Conservation (phyloP, 768 basidiomycete species). For the Podaxis sp. region DNA sequence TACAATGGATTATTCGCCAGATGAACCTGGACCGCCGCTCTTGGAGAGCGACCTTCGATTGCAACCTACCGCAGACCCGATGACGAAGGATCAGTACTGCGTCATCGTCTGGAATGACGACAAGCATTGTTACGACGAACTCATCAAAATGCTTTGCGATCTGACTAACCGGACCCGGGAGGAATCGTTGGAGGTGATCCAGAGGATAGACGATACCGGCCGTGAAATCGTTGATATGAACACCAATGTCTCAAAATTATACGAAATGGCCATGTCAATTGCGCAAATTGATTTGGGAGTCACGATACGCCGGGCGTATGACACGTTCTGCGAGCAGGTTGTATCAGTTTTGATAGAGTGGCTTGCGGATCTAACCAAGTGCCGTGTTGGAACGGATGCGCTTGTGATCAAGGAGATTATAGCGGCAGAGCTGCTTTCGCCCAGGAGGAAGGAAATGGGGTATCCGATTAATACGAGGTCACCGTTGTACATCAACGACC, state of each 20-base stretch:
- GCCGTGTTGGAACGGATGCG: constrained; percentile 66
- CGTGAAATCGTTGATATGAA: constrained; percentile 84
- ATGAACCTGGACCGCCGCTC: constrained; percentile 67
- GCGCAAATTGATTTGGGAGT: constrained; percentile 90
- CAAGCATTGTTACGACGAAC: constrained; percentile 91
- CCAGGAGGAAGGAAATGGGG: constrained; percentile 48
- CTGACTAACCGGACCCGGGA: constrained; percentile 50
- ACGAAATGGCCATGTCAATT: constrained; percentile 79
- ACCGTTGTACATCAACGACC: constrained; percentile 40
- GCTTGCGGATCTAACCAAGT: constrained; percentile 79
- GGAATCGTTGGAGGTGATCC: constrained; percentile 56
- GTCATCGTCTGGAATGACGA: constrained; percentile 96
- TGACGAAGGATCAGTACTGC: constrained; percentile 77
- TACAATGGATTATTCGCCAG: constrained; percentile 79
- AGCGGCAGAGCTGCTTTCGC: constrained; percentile 64
- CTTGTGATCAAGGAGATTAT: constrained; percentile 72
- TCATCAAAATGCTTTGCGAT: constrained; percentile 71
- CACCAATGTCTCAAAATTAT: constrained; percentile 45
- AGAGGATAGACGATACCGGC: constrained; percentile 74
- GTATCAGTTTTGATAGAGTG: constrained; percentile 83
- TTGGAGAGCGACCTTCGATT: constrained; percentile 70
- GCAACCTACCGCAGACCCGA: constrained; percentile 76
- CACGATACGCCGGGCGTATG: constrained; percentile 82
- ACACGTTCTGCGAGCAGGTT: constrained; percentile 88
- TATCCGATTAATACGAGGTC: constrained; percentile 26